A percentile compares a stretch with the other conserved stretches of the same genome.
phyloP scores from a whole-genome alignment of 2,329 filamentous ascomycete species.

The Trichoderma arundinaceum region DNA sequence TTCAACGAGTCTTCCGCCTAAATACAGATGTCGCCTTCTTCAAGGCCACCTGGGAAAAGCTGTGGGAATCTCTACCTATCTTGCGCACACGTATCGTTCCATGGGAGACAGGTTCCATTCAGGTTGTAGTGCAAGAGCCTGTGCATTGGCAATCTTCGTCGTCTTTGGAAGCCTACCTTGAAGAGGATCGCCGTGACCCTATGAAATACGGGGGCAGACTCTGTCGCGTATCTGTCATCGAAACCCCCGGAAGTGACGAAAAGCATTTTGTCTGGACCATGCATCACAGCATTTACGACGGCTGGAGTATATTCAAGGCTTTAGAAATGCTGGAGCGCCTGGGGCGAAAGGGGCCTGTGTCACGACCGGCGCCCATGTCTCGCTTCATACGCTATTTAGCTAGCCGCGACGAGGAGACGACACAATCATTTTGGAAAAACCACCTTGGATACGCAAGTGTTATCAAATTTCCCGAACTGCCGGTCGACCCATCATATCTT shows the following conservation, averaged over 20 bases:
- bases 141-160: constrained; percentile 1
- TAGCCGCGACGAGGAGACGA: background rate
- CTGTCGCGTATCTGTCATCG: background rate
- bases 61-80: constrained; percentile 9
- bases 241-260: background rate
- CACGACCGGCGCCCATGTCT: background rate
- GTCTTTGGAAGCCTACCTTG: background rate
- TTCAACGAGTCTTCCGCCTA: constrained; percentile 23
- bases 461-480: background rate
- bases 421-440: constrained; percentile 7
- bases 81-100: constrained; percentile 29
- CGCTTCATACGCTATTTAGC: constrained; percentile 14
- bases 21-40: background rate
- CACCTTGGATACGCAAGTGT: constrained; percentile 4
- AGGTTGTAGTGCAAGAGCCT: constrained; percentile 19
- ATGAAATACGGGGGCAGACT: constrained; percentile 15
- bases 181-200: background rate
- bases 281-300: constrained; percentile 23
- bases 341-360: background rate
- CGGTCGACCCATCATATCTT: background rate
- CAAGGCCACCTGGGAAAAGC: constrained; percentile 7
- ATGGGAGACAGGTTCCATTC: constrained; percentile 4
- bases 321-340: constrained; percentile 3
- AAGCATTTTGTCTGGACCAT: background rate
- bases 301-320: constrained; percentile 13